phyloP scores from a whole-genome alignment of 768 basidiomycete species.

The Filobasidium wieringae region DNA sequence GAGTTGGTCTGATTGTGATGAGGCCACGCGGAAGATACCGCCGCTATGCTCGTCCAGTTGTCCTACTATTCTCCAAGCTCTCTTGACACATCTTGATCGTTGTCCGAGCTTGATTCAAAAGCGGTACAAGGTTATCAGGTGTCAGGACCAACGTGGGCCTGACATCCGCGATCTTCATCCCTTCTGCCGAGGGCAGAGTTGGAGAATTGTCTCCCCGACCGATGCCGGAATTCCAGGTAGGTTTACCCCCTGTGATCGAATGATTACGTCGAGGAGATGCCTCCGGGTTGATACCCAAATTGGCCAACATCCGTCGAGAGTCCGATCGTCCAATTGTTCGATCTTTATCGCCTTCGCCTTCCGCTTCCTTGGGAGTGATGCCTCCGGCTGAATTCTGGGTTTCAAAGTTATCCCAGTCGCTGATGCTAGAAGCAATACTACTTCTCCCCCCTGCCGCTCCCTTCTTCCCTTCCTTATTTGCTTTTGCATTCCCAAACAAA shows the following conservation, averaged over 20 bases:
- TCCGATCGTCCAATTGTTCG: conserved; percentile 5
- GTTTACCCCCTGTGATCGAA: not conserved
- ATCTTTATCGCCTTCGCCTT: not conserved
- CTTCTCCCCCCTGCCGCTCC: not conserved
- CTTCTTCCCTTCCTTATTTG: not conserved
- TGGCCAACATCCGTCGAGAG: conserved; percentile 4
- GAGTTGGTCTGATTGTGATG: no score
- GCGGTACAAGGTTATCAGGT: not conserved
- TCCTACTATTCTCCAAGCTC: no score
- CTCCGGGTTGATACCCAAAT: not conserved
- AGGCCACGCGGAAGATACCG: no score
- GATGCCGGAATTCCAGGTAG: not conserved
- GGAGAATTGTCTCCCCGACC: not conserved
- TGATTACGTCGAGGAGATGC: not conserved
- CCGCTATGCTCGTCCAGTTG: no score
- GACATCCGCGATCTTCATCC: not conserved
- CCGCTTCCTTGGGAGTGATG: not conserved
- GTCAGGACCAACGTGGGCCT: not conserved
- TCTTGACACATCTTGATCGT: not conserved
- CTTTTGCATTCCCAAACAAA: no score
- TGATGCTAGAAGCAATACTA: conserved; percentile 4
- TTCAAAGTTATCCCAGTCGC: conserved; percentile 10
- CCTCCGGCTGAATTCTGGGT: not conserved
- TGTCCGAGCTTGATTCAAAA: not conserved
- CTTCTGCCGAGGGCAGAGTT: no score